Conservation (phyloP, 768 basidiomycete genomes). For the Russula foetens region DNA sequence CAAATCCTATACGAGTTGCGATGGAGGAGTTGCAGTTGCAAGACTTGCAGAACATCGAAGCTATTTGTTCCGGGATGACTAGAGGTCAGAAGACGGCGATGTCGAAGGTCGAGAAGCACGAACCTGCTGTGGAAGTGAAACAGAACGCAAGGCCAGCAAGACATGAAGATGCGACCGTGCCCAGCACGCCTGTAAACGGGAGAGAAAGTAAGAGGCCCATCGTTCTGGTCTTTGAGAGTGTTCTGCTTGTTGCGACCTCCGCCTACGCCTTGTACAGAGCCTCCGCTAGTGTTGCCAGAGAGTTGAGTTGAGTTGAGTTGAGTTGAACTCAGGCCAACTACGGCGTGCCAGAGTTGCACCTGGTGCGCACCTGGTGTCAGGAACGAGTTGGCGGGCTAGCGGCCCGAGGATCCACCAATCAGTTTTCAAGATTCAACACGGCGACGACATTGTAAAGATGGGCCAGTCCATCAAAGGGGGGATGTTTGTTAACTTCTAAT, state of each 20-base stretch:
- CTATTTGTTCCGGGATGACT: conserved; percentile 32
- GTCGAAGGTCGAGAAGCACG: conserved; percentile 20
- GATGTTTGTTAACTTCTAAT: too few species aligned
- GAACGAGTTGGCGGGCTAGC: too few species aligned
- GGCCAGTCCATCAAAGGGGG: too few species aligned
- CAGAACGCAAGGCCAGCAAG: conserved; percentile 78
- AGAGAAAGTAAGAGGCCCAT: conserved; percentile 75
- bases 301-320: too few species aligned
- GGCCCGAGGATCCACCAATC: too few species aligned
- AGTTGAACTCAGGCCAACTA: too few species aligned
- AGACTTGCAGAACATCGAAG: conserved; percentile 95
- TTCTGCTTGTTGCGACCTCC: neutral
- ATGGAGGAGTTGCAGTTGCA: conserved; percentile 99
- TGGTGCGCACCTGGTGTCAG: too few species aligned
- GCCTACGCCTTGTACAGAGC: too few species aligned
- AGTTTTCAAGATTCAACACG: too few species aligned
- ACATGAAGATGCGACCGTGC: conserved; percentile 74
- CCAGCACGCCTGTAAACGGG: conserved; percentile 58
- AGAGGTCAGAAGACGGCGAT: conserved; percentile 6
- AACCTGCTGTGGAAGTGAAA: conserved; percentile 80
- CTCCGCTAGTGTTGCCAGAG: too few species aligned
- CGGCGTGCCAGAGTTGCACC: too few species aligned
- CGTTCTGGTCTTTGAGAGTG: neutral
- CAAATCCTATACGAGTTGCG: conserved; percentile 93
- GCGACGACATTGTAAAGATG: too few species aligned